Conservation (phyloP, 2,329 filamentous ascomycete genomes). For the Kalmusia sp. region DNA sequence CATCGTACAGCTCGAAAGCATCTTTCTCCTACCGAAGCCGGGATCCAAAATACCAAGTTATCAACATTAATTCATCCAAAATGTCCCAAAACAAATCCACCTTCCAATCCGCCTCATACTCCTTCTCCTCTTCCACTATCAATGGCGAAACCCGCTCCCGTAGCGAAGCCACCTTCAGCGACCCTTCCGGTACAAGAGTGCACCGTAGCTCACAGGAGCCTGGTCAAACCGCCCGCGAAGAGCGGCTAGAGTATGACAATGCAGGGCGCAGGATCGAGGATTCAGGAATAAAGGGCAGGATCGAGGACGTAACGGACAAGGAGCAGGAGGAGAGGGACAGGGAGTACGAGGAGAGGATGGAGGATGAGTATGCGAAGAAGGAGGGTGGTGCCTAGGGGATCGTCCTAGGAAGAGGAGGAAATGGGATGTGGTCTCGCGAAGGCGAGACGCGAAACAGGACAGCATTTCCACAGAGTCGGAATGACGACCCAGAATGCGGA, state of each 20-base stretch:
- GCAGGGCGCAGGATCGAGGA: conserved; percentile 26
- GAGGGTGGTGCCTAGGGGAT: conserved; percentile 48
- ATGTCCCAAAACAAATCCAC: conserved; percentile 24
- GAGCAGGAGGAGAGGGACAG: conserved; percentile 45
- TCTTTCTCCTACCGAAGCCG: no score
- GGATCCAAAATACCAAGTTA: no score
- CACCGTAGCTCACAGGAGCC: conserved; percentile 35
- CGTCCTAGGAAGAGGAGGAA: no score
- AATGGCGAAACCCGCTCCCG: conserved; percentile 39
- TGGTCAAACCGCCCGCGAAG: conserved; percentile 31
- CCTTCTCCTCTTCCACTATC: conserved; percentile 29
- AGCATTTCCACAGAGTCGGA: no score
- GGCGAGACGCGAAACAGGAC: not conserved
- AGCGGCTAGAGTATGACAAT: conserved; percentile 33
- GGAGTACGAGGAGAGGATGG: conserved; percentile 50
- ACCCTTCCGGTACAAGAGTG: conserved; percentile 37
- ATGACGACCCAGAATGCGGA: no score
- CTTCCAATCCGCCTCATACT: conserved; percentile 35
- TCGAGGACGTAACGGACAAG: conserved; percentile 43
- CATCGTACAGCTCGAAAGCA: no score
- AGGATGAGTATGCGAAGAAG: conserved; percentile 54
- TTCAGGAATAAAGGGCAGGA: conserved; percentile 18
- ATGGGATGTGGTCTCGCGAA: not conserved
- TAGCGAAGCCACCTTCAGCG: conserved; percentile 30
- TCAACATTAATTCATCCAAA: no score